Percentiles rank a stretch among this genome's conserved stretches.
phyloP scores from a whole-genome alignment of 2,329 filamentous ascomycete genomes.

The Tympanopsis confertula region DNA sequence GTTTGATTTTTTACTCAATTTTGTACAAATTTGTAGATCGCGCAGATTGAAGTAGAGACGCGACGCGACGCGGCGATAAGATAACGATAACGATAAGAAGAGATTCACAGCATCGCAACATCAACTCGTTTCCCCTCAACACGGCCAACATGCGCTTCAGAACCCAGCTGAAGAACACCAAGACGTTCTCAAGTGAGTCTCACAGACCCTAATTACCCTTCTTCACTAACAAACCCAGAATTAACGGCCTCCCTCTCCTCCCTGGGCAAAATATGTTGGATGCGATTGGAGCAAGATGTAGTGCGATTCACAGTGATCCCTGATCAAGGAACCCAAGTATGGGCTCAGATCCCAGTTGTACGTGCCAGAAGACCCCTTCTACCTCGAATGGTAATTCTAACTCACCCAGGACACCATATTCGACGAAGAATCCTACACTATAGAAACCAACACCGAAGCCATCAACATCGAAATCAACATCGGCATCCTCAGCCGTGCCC shows the following conservation, averaged over 20 bases:
- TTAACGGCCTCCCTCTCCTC: conserved; percentile 10
- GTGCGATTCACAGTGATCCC: conserved; percentile 59
- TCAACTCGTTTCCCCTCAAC: too few relatives aligned
- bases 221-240: conserved; percentile 5
- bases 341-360: conserved; percentile 37
- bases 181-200: background rate
- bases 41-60: too few relatives aligned
- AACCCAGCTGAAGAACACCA: background rate
- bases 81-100: too few relatives aligned
- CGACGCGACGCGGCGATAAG: too few relatives aligned
- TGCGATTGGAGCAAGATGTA: conserved; percentile 48
- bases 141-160: background rate
- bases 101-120: too few relatives aligned
- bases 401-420: conserved; percentile 44
- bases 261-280: conserved; percentile 30
- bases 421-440: conserved; percentile 39
- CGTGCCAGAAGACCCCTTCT: background rate
- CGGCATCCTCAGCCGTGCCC: conserved; percentile 44
- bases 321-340: conserved; percentile 57
- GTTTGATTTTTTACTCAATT: too few relatives aligned
- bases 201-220: background rate
- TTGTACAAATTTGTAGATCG: too few relatives aligned
- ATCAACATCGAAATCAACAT: conserved; percentile 62
- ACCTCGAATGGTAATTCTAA: background rate
- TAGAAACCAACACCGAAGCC: conserved; percentile 47